A percentile compares a stretch with the other conserved stretches of the same genome.
Evolutionary conservation across 148 eudicot species (phyloP).

Genomic region (Amaranthus palmeri): DNA sequence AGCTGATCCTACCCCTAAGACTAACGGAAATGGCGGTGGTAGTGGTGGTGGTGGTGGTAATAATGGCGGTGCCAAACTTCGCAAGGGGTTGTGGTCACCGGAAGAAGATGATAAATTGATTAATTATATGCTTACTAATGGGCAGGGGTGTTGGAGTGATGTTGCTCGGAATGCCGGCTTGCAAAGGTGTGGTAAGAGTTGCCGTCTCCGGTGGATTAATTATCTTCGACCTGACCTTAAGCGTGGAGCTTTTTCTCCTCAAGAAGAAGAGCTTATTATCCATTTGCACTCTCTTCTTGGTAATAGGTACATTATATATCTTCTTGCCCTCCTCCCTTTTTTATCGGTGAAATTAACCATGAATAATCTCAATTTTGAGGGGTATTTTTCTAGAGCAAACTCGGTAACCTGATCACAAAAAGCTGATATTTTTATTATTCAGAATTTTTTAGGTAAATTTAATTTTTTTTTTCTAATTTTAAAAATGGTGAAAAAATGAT

Average conservation of each 20-base stretch:
- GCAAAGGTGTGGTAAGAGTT: slow-evolving; percentile 59
- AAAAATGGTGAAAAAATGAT: no score
- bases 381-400: no score
- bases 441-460: no score
- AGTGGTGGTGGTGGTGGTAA: background rate
- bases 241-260: slow-evolving; percentile 57
- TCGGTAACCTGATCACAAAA: no score
- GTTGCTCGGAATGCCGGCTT: slow-evolving; percentile 65
- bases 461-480: no score
- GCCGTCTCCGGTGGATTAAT: slow-evolving; percentile 63
- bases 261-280: slow-evolving; percentile 56
- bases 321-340: no score
- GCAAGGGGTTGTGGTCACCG: slow-evolving; percentile 66
- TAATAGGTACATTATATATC: slow-evolving; percentile 37
- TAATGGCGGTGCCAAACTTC: slow-evolving; percentile 27
- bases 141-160: slow-evolving; percentile 63
- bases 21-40: background rate
- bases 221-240: slow-evolving; percentile 63
- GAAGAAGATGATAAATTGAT: slow-evolving; percentile 67
- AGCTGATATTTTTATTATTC: no score
- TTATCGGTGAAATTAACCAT: no score
- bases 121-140: slow-evolving; percentile 52
- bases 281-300: slow-evolving; percentile 62
- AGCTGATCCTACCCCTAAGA: slow-evolving; percentile 30
- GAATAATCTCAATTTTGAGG: no score